Evolutionary conservation across 129 eudicot species (phyloP), one percentile per base, ranked within the genome.

Genomic region (Tagetes erecta): DNA sequence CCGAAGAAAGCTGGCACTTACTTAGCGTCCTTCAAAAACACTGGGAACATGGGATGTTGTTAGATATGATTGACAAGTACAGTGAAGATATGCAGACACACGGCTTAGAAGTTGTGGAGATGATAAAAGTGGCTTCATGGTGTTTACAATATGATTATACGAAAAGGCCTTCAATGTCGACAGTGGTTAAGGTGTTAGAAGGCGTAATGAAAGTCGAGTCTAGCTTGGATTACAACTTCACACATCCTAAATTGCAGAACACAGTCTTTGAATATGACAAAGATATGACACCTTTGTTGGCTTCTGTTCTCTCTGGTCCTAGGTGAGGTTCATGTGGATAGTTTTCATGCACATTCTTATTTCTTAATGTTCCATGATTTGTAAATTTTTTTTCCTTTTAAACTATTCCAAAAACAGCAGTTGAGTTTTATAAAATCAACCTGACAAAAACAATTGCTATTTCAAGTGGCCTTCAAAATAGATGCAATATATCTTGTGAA

Each of bases 61-160:
- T 49, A 13, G 80, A 68, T 58, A 73, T 83, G 3, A 74, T 78
- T 59, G 65, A 59, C n/a, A 59, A 9, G 41, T 59, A 34, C 13
- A 59, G 65, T 59, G 65, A 59, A 59, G 65, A 59, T 59, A 59
- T 50, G 80, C 49, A 68, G 11, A 7, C 8, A 39, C 37, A 20
- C 4, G 6, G 40, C 36, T 14, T 51, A 30, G 78, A 68, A 52
- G 73, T 59, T 57, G 51, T 37, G 74, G 78, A 70, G 37, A 68
- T 78, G 80, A 78, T 78, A 57, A 83, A 68, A 62, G 55, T 78
- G 57, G 86, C 74, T 44, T 81, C 83, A 35, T 78, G 86, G 83
- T 82, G 86, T 59, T 62, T 82, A 14, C 80, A 78, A 10, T 35
- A 49, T 13, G 80, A 82, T 62, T 53, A 13, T 30, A 63, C 69